These are phyloP conservation scores for Aspergillus chevalieri DNA, from an alignment of 2,329 filamentous ascomycete species.

Conservation along the genomic window DNA sequence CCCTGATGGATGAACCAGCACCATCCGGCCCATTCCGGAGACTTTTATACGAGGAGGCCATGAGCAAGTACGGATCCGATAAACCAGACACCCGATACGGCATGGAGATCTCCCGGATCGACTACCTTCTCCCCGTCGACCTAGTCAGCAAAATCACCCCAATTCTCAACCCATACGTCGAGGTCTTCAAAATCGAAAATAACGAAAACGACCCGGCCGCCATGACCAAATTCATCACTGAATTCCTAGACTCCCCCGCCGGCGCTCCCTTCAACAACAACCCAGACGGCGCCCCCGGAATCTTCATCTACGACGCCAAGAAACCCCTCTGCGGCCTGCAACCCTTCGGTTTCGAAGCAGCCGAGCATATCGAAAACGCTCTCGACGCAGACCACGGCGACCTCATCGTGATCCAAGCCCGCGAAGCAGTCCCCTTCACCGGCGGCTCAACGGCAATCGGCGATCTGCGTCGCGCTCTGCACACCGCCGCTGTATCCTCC, in stretches of 20 bases:
- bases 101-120: conserved; percentile 60
- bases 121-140: conserved; percentile 55
- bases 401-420: conserved; percentile 73
- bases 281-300: conserved; percentile 68
- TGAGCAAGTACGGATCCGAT: conserved; percentile 76
- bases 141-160: conserved; percentile 71
- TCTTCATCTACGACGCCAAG: conserved; percentile 67
- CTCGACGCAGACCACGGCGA: conserved; percentile 63
- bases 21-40: conserved; percentile 47
- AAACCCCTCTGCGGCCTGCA: conserved; percentile 72
- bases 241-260: conserved; percentile 65
- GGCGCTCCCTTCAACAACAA: conserved; percentile 58
- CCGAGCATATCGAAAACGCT: conserved; percentile 51
- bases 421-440: conserved; percentile 56
- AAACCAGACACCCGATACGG: conserved; percentile 83
- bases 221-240: conserved; percentile 56
- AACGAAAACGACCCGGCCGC: conserved; percentile 44
- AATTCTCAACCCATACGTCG: conserved; percentile 62
- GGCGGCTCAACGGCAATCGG: conserved; percentile 72
- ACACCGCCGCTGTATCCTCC: conserved; percentile 61
- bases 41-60: conserved; percentile 69
- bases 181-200: conserved; percentile 61
- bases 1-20: conserved; percentile 41
- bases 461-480: conserved; percentile 63
- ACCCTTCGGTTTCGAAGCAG: conserved; percentile 67